These are phyloP conservation scores for Leishmania tarentolae DNA, from an alignment of 208 protist genomes.

Conservation along the genomic window DNA sequence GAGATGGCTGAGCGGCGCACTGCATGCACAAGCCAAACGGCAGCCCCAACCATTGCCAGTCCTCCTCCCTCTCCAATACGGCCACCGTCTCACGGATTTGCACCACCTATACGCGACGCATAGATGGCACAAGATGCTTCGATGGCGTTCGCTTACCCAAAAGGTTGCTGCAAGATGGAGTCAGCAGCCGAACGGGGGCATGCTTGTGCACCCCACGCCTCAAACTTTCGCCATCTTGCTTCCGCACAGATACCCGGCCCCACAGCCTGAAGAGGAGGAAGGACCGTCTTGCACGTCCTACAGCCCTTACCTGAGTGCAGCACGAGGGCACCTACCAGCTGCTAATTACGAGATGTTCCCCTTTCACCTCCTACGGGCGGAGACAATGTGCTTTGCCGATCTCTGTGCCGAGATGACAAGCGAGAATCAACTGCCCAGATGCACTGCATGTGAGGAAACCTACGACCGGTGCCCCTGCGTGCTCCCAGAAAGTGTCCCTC, in stretches of 20 bases:
- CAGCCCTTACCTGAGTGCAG: background rate
- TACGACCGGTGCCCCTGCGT: too few species aligned
- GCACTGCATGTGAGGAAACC: background rate
- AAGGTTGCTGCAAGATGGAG: background rate
- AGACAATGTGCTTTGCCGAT: background rate
- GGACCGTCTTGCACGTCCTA: background rate
- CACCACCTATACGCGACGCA: background rate
- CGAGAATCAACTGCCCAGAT: background rate
- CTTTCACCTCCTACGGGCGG: background rate
- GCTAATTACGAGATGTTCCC: background rate
- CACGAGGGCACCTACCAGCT: background rate
- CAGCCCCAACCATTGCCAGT: background rate
- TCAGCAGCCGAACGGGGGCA: too few species aligned
- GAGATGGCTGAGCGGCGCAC: background rate
- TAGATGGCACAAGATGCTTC: background rate
- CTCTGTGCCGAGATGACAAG: background rate
- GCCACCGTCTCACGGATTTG: background rate
- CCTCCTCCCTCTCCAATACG: background rate
- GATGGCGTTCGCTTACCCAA: background rate
- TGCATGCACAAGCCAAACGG: background rate
- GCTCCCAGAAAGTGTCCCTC: background rate
- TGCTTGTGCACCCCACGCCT: background rate
- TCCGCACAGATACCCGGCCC: background rate
- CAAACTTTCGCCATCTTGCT: background rate
- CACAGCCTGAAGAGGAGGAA: background rate